Evolutionary conservation across 2,329 filamentous ascomycete species (phyloP).

Genomic region (Stachybotrys chlorohalonatus): DNA sequence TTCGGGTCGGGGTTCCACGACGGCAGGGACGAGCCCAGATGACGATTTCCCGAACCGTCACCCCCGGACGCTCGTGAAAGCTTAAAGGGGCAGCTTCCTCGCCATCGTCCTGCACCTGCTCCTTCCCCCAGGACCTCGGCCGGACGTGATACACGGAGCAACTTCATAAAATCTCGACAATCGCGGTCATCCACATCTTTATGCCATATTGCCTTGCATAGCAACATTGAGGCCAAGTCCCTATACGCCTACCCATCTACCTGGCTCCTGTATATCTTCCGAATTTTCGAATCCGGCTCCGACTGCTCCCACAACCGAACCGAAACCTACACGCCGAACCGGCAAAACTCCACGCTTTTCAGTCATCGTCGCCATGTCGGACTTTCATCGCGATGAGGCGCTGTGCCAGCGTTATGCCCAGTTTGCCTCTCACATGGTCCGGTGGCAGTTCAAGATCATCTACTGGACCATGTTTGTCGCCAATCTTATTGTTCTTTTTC

Average conservation of each 20-base stretch:
- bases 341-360: background rate
- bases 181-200: background rate
- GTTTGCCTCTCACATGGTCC: constrained; percentile 32
- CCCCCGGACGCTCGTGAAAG: background rate
- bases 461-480: constrained; percentile 37
- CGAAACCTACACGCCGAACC: too few species aligned
- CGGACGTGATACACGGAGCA: background rate
- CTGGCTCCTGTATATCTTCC: background rate
- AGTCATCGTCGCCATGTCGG: background rate
- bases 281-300: background rate
- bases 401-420: constrained; percentile 30
- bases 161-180: background rate
- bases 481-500: constrained; percentile 34
- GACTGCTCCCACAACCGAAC: background rate
- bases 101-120: background rate
- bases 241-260: background rate
- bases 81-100: background rate
- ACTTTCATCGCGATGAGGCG: constrained; percentile 12
- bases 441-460: constrained; percentile 33
- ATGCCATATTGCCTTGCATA: background rate
- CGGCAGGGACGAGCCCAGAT: background rate
- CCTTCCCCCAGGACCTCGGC: background rate
- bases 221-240: background rate
- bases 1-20: background rate
- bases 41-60: background rate